These are phyloP conservation scores for Ophiocordyceps robertsii DNA, from an alignment of 2,329 filamentous ascomycete genomes.

Conservation along the genomic window DNA sequence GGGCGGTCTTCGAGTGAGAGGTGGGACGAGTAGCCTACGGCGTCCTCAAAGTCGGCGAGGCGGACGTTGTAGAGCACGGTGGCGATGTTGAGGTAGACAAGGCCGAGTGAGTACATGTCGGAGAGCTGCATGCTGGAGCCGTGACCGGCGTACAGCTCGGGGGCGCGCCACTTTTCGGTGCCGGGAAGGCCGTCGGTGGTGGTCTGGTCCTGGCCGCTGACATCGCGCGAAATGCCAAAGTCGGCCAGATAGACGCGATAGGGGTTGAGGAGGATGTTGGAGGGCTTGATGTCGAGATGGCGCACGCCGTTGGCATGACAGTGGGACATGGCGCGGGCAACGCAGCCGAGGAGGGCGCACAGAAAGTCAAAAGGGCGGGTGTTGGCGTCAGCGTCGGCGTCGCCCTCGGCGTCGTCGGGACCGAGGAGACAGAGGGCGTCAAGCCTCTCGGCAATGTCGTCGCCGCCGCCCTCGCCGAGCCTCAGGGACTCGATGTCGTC, in stretches of 20 bases:
- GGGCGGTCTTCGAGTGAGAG: constrained; percentile 18
- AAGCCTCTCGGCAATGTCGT: constrained; percentile 25
- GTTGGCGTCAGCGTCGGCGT: background rate
- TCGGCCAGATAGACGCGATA: constrained; percentile 33
- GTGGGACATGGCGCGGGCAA: constrained; percentile 27
- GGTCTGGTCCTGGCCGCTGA: constrained; percentile 29
- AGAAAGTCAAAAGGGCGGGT: constrained; percentile 25
- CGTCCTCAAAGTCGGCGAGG: constrained; percentile 24
- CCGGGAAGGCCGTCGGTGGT: constrained; percentile 27
- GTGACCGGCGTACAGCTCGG: constrained; percentile 24
- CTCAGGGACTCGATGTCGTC: constrained; percentile 28
- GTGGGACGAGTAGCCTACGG: constrained; percentile 16
- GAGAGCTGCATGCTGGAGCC: constrained; percentile 30
- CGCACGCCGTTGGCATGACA: constrained; percentile 28
- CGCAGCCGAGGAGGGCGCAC: constrained; percentile 28
- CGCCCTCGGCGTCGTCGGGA: constrained; percentile 19
- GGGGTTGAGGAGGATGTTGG: constrained; percentile 31
- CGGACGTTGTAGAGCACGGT: constrained; percentile 27
- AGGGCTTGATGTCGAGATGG: constrained; percentile 34
- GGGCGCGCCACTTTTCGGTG: constrained; percentile 30
- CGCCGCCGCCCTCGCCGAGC: constrained; percentile 22
- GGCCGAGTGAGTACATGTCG: constrained; percentile 33
- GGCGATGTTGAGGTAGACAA: constrained; percentile 30
- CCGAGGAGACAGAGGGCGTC: constrained; percentile 23
- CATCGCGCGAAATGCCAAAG: constrained; percentile 34